Evolutionary conservation across 306 rosid species (phyloP).

Genomic region (Carpinus fangiana): DNA sequence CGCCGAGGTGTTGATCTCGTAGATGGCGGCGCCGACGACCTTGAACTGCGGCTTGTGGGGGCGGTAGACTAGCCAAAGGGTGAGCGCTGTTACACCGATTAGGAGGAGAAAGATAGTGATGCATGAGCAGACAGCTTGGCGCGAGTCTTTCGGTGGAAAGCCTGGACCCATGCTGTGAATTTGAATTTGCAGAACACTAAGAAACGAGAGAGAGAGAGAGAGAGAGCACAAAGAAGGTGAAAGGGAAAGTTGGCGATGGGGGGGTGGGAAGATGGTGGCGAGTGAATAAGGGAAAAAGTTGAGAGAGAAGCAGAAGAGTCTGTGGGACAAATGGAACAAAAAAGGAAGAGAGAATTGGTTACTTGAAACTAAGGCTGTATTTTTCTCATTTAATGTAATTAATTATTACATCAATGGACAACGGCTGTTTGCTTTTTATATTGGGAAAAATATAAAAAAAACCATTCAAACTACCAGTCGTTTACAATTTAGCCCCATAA

Average conservation of each 20-base stretch:
- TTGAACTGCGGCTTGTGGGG: slow-evolving; percentile 66
- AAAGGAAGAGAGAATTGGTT: background rate
- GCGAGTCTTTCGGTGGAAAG: slow-evolving; percentile 9
- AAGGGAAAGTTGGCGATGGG: background rate
- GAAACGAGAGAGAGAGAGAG: background rate
- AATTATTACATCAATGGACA: slow-evolving; percentile 6
- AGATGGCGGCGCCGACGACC: slow-evolving; percentile 59
- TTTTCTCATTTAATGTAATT: slow-evolving; percentile 8
- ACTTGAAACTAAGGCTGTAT: slow-evolving; percentile 32
- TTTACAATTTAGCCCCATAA: too few species aligned
- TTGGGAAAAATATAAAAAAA: too few species aligned
- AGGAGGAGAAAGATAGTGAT: slow-evolving; percentile 59
- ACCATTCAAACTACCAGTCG: too few species aligned
- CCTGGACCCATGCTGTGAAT: background rate
- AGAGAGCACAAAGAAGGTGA: background rate
- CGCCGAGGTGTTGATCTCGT: slow-evolving; percentile 56
- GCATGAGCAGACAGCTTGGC: slow-evolving; percentile 50
- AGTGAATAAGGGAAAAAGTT: slow-evolving; percentile 19
- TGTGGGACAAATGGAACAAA: slow-evolving; percentile 29
- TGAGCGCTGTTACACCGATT: slow-evolving; percentile 48
- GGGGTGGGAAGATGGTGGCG: background rate
- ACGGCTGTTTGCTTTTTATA: slow-evolving; percentile 23
- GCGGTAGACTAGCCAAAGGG: slow-evolving; percentile 81
- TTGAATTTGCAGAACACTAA: too few species aligned
- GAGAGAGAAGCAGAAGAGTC: slow-evolving; percentile 26